These are phyloP conservation scores for Carpinus viminea DNA, from an alignment of 306 rosid species.

Conservation along the genomic window DNA sequence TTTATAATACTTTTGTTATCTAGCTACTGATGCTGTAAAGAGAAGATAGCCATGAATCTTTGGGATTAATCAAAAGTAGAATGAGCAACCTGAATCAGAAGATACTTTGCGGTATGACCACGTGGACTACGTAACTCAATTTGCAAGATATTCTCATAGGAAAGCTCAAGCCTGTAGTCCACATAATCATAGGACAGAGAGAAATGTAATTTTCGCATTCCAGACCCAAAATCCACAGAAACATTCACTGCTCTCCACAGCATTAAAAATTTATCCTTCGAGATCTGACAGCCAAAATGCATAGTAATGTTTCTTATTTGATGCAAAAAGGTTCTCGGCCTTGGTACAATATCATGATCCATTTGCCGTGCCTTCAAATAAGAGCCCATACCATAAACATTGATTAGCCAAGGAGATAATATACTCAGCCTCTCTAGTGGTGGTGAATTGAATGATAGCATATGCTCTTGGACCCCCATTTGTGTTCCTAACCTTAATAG, in stretches of 20 bases:
- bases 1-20: neutral
- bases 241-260: conserved; percentile 44
- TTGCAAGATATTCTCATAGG: conserved; percentile 70
- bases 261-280: conserved; percentile 38
- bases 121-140: conserved; percentile 50
- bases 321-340: conserved; percentile 42
- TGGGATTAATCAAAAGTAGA: neutral
- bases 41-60: neutral
- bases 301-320: conserved; percentile 39
- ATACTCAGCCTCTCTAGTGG: conserved; percentile 24
- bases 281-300: conserved; percentile 67
- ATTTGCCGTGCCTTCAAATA: conserved; percentile 42
- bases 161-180: conserved; percentile 56
- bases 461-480: conserved; percentile 30
- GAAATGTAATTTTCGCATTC: conserved; percentile 45
- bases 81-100: conserved; percentile 70
- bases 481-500: conserved; percentile 51
- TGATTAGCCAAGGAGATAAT: conserved; percentile 34
- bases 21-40: neutral
- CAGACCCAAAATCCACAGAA: conserved; percentile 47
- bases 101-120: conserved; percentile 41
- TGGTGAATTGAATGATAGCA: conserved; percentile 69
- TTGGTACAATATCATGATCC: conserved; percentile 53
- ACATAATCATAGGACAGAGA: conserved; percentile 11
- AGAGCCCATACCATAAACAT: conserved; percentile 31